Conservation (phyloP, 306 rosid genomes). For the Erythrophleum fordii region DNA sequence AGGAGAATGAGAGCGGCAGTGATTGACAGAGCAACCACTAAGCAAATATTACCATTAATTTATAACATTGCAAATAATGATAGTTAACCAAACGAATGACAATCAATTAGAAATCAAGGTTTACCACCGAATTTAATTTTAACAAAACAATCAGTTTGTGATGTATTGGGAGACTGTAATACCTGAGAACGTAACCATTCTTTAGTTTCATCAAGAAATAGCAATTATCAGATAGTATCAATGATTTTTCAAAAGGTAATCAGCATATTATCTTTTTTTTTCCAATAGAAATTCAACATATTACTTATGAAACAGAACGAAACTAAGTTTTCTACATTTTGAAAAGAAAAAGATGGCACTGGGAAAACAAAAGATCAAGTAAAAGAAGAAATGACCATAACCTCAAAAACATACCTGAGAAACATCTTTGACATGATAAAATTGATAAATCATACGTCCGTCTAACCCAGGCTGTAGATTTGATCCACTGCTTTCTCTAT, state of each 20-base stretch:
- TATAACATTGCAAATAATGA: not conserved
- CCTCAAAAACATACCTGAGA: conserved; percentile 66
- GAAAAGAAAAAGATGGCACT: conserved; percentile 33
- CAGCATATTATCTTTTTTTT: not conserved
- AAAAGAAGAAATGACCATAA: conserved; percentile 25
- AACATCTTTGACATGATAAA: conserved; percentile 72
- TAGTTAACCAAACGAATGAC: not conserved
- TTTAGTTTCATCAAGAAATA: conserved; percentile 10
- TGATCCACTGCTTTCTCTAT: conserved; percentile 60
- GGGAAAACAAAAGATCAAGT: not conserved
- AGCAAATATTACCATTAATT: not conserved
- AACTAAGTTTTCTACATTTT: not conserved
- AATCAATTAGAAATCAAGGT: not conserved
- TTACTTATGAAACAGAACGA: conserved; percentile 4
- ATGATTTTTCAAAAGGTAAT: not conserved
- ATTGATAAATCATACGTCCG: conserved; percentile 53
- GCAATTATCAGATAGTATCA: not conserved
- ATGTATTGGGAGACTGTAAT: not conserved
- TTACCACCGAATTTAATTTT: not conserved
- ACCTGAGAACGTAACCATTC: not conserved
- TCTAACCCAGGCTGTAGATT: conserved; percentile 48
- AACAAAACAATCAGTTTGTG: not conserved
- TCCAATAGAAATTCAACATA: conserved; percentile 8
- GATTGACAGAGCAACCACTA: not conserved
- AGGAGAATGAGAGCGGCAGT: not conserved